Evolutionary conservation across 2,329 filamentous ascomycete genomes (phyloP), one percentile per base, ranked within the genome.

Genomic region (Cryoendolithus antarcticus): DNA sequence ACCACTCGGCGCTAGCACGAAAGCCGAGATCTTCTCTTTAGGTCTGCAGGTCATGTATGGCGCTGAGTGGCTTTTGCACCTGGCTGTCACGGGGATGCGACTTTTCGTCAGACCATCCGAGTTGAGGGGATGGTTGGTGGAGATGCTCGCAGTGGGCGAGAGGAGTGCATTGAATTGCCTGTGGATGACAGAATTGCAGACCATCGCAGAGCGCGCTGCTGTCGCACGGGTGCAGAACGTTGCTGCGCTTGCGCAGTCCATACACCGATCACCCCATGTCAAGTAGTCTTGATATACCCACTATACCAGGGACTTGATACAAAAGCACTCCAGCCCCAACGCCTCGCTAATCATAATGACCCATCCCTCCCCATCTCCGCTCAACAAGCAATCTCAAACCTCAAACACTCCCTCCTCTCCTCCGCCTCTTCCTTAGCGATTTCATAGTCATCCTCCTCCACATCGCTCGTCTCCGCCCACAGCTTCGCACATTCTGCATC

Each of bases 391-490:
- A 27, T 4, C 45, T 62, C 57, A 45, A 62, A 63, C 36, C 64
- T 62, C 50, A 69, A 56, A 35, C 64, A 67, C 44, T 66, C 62
- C 31, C 55, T 59, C 48, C 72, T 62, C 55, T 77, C 74, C 39
- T 67, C 64, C 12, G 64, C 62, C 55, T 96, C 91, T 60, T 98
- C 91, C 32, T 72, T 71, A 19, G 81, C 78, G 39, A 82, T 69
- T 35, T 82, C 65, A 51, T 80, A 81, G 55, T 98, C 91, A 56
- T 98, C 91, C 44, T 91, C 84, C 3, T 82, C 84, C 44, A 89
- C 70, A 47, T 91, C 85, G 53, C 85, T 93, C 11, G 77, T 80
- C 56, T 94, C 86, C 31, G 91, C 85, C 81, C 83, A 93, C 48
- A 93, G 63, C 62, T 77, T 83, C 46, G 80, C 74, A 63, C 86